A percentile compares a stretch with the other conserved stretches of the same genome.
phyloP scores from a whole-genome alignment of 177 flowering plant species.

The Vitis hybrid region DNA sequence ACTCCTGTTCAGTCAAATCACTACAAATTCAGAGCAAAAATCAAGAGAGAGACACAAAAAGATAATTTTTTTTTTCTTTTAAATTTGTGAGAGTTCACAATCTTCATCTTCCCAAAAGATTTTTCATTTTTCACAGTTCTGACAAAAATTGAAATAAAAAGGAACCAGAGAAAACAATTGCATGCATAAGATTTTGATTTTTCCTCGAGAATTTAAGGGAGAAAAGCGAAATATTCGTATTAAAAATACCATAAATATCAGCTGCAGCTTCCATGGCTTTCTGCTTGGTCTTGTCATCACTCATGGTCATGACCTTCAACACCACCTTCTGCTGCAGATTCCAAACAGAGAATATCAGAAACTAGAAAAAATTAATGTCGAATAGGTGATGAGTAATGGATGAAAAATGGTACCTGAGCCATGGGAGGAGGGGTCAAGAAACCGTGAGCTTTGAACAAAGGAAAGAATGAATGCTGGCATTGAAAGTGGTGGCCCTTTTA shows the following conservation, averaged over 20 bases:
- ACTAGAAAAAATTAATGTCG: background rate
- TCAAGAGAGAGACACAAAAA: too few species aligned
- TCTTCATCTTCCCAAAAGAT: too few species aligned
- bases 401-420: constrained; percentile 20
- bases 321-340: constrained; percentile 61
- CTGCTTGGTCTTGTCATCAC: constrained; percentile 81
- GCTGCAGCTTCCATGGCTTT: constrained; percentile 87
- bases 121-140: too few species aligned
- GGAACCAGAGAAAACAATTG: too few species aligned
- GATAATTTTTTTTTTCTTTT: too few species aligned
- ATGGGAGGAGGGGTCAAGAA: background rate
- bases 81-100: too few species aligned
- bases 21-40: background rate
- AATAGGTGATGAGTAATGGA: background rate
- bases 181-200: too few species aligned
- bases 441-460: background rate
- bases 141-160: too few species aligned
- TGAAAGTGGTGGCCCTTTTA: constrained; percentile 1
- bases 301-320: constrained; percentile 71
- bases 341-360: background rate
- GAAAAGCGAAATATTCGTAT: background rate
- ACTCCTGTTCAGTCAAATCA: constrained; percentile 47
- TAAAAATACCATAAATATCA: constrained; percentile 52
- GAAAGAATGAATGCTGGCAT: background rate
- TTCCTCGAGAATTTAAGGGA: background rate